Evolutionary conservation across 2,329 filamentous ascomycete species (phyloP).

Genomic region (Proliferodiscus dingleyae): DNA sequence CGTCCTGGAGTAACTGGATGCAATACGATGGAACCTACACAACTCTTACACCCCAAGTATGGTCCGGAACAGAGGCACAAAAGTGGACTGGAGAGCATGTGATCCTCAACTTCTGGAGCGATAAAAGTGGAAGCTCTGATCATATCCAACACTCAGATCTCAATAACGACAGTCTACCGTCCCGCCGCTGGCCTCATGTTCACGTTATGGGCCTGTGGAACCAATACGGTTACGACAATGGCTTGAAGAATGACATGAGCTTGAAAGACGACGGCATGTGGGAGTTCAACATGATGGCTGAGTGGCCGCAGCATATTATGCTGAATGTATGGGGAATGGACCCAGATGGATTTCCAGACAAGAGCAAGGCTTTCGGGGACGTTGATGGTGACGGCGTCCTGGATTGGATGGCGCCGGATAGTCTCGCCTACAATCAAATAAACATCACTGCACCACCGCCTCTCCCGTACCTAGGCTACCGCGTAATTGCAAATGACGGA

Average conservation of each 20-base stretch:
- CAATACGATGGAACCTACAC: conserved; percentile 47
- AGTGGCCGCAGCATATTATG: conserved; percentile 58
- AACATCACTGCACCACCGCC: conserved; percentile 50
- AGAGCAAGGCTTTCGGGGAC: conserved; percentile 55
- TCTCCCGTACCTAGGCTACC: conserved; percentile 25
- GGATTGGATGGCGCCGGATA: conserved; percentile 56
- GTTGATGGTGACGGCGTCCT: conserved; percentile 55
- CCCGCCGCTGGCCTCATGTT: conserved; percentile 55
- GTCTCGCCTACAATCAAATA: conserved; percentile 52
- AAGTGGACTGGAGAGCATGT: conserved; percentile 58
- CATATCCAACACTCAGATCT: conserved; percentile 57
- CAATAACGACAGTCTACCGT: conserved; percentile 31
- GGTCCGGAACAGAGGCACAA: conserved; percentile 55
- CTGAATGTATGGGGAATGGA: conserved; percentile 65
- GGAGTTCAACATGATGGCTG: conserved; percentile 56
- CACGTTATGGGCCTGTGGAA: conserved; percentile 60
- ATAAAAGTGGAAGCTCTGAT: conserved; percentile 53
- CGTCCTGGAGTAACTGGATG: conserved; percentile 45
- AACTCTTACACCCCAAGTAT: conserved; percentile 44
- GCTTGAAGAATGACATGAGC: conserved; percentile 49
- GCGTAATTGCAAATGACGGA: conserved; percentile 41
- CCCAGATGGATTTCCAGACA: conserved; percentile 55
- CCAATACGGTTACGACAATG: conserved; percentile 58
- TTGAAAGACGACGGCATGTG: conserved; percentile 47
- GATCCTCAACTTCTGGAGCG: conserved; percentile 58